Base-by-base conservation (phyloP, 768 basidiomycete species). In the Paxillus involutus region DNA sequence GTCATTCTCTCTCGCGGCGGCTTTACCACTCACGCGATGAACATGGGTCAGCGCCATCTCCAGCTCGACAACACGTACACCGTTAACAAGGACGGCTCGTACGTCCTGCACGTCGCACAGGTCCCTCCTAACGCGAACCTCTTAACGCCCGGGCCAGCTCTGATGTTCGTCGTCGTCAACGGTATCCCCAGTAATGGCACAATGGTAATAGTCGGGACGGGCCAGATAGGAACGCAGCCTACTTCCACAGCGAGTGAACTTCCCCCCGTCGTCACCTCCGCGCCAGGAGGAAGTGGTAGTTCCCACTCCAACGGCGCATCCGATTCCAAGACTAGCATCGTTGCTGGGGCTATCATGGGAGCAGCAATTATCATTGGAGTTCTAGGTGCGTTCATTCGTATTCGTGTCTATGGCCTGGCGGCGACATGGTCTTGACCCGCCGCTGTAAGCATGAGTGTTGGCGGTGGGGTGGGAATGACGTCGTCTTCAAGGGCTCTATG, bases 11-110 rank as follows among this genome's bases (percentile, higher is more conserved):
- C 89, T 26, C 89, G 96, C n/a, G 80, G 84, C 4, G 95, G 95
- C 0, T 91, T 88, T 75, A 85, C 89, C 3, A 91, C 89, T 0
- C 89, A 91, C 61, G 88, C 81, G 35, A 89, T 91, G 88, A 91
- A 89, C 74, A 91, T 91, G 88, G 89, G 89, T 0, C 90, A 93
- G 70, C 80, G 94, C 4, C 79, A 78, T 51, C 62, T 95, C 53
- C 85, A 95, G 72, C 82, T 97, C 50, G 87, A 94, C 69, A 88
- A 81, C 63, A 89, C 94, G 0, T 96, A 86, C 74, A 88, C 84
- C 0, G 88, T 93, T 52, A 83, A 90, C 66, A 68, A 64, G n/a
- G 84, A 94, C 58, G 88, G 89, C 17, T 83, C 86, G 16, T 85
- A 91, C 59, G 81, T 80, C 9, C 73, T 97, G 3, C 87, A 95